These are phyloP conservation scores for Botrytis deweyae DNA, from an alignment of 2,329 filamentous ascomycete species.

Conservation along the genomic window DNA sequence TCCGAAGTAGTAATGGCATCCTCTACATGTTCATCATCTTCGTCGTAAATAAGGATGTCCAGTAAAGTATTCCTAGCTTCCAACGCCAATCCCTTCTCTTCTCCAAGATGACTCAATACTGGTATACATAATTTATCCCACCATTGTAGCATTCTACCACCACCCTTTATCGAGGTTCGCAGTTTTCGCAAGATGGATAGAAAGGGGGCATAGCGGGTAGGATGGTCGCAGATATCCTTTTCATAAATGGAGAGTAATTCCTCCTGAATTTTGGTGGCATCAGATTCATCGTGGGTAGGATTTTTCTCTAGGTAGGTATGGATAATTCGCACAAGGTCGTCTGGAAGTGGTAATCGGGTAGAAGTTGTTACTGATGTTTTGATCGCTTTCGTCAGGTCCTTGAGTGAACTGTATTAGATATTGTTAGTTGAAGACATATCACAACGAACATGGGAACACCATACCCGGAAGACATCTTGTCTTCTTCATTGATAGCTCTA, in stretches of 20 bases:
- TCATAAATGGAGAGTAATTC: constrained; percentile 68
- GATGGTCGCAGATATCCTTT: constrained; percentile 57
- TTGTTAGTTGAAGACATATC: background rate
- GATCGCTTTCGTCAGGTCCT: constrained; percentile 60
- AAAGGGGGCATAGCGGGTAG: constrained; percentile 63
- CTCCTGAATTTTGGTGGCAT: constrained; percentile 70
- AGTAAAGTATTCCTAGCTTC: constrained; percentile 66
- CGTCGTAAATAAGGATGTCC: constrained; percentile 62
- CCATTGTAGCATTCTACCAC: constrained; percentile 67
- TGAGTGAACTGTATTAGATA: constrained; percentile 42
- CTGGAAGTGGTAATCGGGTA: constrained; percentile 58
- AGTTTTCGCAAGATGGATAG: constrained; percentile 64
- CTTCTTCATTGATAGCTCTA: constrained; percentile 15
- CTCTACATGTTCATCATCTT: constrained; percentile 53
- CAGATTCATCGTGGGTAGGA: constrained; percentile 63
- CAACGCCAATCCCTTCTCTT: constrained; percentile 61
- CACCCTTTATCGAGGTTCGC: constrained; percentile 61
- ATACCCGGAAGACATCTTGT: constrained; percentile 25
- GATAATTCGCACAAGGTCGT: constrained; percentile 61
- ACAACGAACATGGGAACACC: background rate
- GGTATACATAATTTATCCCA: constrained; percentile 64
- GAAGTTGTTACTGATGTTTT: constrained; percentile 50
- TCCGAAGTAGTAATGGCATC: constrained; percentile 46
- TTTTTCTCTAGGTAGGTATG: constrained; percentile 68
- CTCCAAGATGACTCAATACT: constrained; percentile 54